These are phyloP conservation scores for Cadophora sp. DNA, from an alignment of 2,329 filamentous ascomycete genomes.

Conservation along the genomic window DNA sequence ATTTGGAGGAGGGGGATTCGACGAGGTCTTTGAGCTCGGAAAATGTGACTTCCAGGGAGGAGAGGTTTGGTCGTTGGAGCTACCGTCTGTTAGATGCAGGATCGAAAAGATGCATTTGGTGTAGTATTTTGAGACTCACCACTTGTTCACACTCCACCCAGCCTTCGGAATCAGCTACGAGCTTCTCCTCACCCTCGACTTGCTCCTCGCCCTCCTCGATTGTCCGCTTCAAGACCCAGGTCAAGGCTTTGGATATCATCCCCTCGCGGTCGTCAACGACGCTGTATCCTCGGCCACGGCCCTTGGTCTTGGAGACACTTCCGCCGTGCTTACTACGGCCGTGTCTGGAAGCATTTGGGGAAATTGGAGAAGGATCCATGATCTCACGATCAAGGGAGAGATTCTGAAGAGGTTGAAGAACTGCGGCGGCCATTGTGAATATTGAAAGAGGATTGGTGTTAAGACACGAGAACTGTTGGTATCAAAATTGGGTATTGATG, in stretches of 20 bases:
- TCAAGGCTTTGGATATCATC: constrained; percentile 50
- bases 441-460: constrained; percentile 17
- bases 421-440: constrained; percentile 41
- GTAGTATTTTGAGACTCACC: constrained; percentile 42
- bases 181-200: constrained; percentile 47
- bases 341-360: constrained; percentile 41
- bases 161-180: constrained; percentile 49
- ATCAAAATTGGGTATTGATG: constrained; percentile 22
- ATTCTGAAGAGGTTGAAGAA: constrained; percentile 38
- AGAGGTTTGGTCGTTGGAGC: constrained; percentile 48
- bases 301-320: constrained; percentile 44
- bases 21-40: constrained; percentile 47
- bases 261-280: constrained; percentile 50
- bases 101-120: neutral
- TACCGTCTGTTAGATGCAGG: constrained; percentile 29
- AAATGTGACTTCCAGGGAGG: constrained; percentile 46
- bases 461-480: constrained; percentile 22
- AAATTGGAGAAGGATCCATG: constrained; percentile 44
- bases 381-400: constrained; percentile 42
- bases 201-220: constrained; percentile 46
- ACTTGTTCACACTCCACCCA: constrained; percentile 50
- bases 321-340: constrained; percentile 42
- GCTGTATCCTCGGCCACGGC: constrained; percentile 48
- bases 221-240: constrained; percentile 51
- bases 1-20: constrained; percentile 45